phyloP scores from a whole-genome alignment of 108 stramenopile genomes.

The Fistulifera pelliculosa region DNA sequence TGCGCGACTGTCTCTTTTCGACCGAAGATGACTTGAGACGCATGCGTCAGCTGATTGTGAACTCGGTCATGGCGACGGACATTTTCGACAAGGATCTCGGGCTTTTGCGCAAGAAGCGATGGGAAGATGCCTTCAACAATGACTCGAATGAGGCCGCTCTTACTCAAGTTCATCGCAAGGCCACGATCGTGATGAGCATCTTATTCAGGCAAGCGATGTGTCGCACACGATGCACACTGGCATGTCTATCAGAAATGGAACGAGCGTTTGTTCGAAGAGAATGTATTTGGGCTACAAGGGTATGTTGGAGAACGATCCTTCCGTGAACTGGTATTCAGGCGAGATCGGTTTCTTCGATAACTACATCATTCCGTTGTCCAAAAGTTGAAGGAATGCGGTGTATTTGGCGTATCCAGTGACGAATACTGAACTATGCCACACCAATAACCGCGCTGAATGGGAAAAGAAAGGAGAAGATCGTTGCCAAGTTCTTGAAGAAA shows the following conservation, averaged over 20 bases:
- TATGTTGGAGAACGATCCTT: slow-evolving; percentile 5
- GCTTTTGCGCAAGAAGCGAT: no score
- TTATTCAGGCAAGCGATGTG: no score
- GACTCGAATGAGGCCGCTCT: no score
- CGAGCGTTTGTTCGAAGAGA: slow-evolving; percentile 25
- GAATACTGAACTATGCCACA: slow-evolving; percentile 2
- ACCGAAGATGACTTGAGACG: background rate
- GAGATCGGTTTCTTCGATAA: slow-evolving; percentile 8
- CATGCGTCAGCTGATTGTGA: slow-evolving; percentile 1
- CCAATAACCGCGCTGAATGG: slow-evolving; percentile 7
- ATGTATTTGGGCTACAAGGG: slow-evolving; percentile 9
- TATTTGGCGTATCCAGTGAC: slow-evolving; percentile 4
- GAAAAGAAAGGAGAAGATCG: background rate
- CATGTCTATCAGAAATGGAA: slow-evolving; percentile 27
- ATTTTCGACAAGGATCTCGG: no score
- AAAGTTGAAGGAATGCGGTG: background rate
- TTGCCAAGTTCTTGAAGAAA: background rate
- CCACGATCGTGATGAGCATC: no score
- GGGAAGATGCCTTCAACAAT: no score
- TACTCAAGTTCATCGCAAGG: no score
- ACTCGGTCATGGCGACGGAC: background rate
- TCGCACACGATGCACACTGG: no score
- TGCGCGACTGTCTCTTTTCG: background rate
- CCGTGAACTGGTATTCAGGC: slow-evolving; percentile 6
- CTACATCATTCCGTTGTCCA: slow-evolving; percentile 3